Evolutionary conservation across 169 alveolate genomes (phyloP).

Genomic region (Besnoitia besnoiti): DNA sequence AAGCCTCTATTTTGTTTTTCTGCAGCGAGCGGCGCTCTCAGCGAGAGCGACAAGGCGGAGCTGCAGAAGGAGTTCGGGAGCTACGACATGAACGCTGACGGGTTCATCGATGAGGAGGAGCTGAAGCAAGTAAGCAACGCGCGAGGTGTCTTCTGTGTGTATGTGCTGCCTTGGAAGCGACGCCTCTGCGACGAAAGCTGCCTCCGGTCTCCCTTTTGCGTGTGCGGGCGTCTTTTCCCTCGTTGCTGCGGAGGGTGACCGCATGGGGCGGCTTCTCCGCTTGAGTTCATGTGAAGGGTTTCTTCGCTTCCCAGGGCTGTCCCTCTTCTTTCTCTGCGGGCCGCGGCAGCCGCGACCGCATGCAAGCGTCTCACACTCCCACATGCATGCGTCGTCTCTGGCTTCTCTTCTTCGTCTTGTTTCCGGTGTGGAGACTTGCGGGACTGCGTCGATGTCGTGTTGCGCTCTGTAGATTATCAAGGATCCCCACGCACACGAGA

Average conservation of each 20-base stretch:
- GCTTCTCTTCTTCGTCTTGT: background rate
- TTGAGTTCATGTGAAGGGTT: too few species aligned
- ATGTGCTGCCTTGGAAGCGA: too few species aligned
- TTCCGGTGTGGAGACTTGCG: background rate
- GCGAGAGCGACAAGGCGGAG: conserved; percentile 39
- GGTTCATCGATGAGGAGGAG: conserved; percentile 46
- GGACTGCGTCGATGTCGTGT: background rate
- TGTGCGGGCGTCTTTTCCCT: too few species aligned
- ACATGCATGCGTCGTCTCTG: background rate
- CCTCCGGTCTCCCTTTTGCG: background rate
- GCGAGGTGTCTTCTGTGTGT: too few species aligned
- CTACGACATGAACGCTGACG: conserved; percentile 48
- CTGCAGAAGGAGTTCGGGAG: conserved; percentile 41
- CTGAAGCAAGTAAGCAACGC: conserved; percentile 34
- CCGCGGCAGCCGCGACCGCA: too few species aligned
- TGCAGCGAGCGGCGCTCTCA: conserved; percentile 16
- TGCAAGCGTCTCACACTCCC: too few species aligned
- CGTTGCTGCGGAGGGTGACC: too few species aligned
- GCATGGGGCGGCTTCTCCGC: too few species aligned
- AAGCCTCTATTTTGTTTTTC: background rate
- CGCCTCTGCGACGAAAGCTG: background rate
- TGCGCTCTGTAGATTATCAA: conserved; percentile 2
- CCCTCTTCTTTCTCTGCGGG: too few species aligned
- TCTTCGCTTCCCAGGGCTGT: too few species aligned
- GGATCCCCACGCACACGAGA: conserved; percentile 61